Conservation (phyloP, 805 yeast species). For the Zygoascus flipseniorum region DNA sequence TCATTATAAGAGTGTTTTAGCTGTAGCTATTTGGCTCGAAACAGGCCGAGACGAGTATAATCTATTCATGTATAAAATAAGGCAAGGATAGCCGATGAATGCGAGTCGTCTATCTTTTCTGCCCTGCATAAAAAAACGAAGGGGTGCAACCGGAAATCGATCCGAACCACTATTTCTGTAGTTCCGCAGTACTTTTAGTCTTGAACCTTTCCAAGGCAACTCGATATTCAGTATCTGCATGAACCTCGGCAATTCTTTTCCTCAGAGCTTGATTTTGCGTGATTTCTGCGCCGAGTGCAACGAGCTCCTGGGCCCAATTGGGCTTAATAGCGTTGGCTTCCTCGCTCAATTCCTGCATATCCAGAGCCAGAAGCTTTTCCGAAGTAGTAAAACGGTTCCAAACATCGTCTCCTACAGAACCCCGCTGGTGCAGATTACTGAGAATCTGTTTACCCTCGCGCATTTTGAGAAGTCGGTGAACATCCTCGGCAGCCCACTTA, state of each 20-base stretch:
- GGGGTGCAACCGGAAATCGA: too few species aligned
- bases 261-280: constrained; percentile 87
- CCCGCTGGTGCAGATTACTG: constrained; percentile 68
- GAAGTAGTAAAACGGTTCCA: constrained; percentile 74
- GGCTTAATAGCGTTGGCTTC: constrained; percentile 68
- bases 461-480: constrained; percentile 73
- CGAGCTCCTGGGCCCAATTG: constrained; percentile 66
- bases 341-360: constrained; percentile 61
- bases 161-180: not conserved
- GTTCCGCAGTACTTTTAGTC: not conserved
- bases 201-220: constrained; percentile 12
- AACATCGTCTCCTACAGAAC: constrained; percentile 85
- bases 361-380: constrained; percentile 69
- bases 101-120: too few species aligned
- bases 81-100: too few species aligned
- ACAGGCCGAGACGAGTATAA: too few species aligned
- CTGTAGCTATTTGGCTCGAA: too few species aligned
- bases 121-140: too few species aligned
- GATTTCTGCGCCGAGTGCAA: constrained; percentile 64
- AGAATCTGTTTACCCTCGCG: constrained; percentile 70
- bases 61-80: too few species aligned
- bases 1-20: too few species aligned
- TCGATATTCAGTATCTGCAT: constrained; percentile 15
- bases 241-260: constrained; percentile 46
- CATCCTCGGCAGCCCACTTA: constrained; percentile 76